These are phyloP conservation scores for Cutaneotrichosporon sp. DNA, from an alignment of 1,284 basidiomycete genomes.

Conservation along the genomic window DNA sequence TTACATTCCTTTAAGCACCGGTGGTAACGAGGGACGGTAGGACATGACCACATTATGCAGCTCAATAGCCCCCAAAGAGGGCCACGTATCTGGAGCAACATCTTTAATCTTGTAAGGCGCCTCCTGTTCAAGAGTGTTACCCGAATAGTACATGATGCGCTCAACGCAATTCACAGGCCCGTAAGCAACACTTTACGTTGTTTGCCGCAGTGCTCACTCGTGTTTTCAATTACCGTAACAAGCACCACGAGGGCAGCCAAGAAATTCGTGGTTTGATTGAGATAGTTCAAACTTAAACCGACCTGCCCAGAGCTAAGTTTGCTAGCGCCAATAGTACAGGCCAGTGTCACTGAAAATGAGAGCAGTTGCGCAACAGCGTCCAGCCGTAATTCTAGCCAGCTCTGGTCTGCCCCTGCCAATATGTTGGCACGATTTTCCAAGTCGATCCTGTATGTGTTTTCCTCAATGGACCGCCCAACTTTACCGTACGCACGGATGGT, in stretches of 20 bases:
- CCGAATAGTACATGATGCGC: conserved; percentile 59
- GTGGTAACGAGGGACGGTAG: conserved; percentile 50
- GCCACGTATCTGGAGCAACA: conserved; percentile 52
- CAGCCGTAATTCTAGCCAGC: conserved; percentile 69
- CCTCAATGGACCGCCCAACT: conserved; percentile 60
- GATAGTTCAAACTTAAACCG: conserved; percentile 63
- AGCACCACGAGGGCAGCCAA: conserved; percentile 56
- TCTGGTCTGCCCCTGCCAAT: conserved; percentile 58
- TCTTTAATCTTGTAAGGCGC: conserved; percentile 57
- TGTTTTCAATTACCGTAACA: conserved; percentile 47
- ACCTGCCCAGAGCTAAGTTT: conserved; percentile 62
- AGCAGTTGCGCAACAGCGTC: conserved; percentile 64
- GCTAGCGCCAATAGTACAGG: conserved; percentile 47
- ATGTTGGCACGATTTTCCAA: conserved; percentile 86
- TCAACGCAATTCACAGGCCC: conserved; percentile 58
- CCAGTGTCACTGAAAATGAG: conserved; percentile 57
- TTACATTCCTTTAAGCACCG: conserved; percentile 45
- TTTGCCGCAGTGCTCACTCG: background rate
- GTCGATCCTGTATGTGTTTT: conserved; percentile 71
- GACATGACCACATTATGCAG: conserved; percentile 45
- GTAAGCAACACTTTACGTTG: too few species aligned
- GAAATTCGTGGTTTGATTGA: conserved; percentile 45
- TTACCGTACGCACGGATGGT: conserved; percentile 82
- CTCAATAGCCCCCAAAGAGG: conserved; percentile 29
- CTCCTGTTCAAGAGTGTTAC: conserved; percentile 57